phyloP scores from a whole-genome alignment of 257 asterid genomes.

The Jacaranda mimosifolia region DNA sequence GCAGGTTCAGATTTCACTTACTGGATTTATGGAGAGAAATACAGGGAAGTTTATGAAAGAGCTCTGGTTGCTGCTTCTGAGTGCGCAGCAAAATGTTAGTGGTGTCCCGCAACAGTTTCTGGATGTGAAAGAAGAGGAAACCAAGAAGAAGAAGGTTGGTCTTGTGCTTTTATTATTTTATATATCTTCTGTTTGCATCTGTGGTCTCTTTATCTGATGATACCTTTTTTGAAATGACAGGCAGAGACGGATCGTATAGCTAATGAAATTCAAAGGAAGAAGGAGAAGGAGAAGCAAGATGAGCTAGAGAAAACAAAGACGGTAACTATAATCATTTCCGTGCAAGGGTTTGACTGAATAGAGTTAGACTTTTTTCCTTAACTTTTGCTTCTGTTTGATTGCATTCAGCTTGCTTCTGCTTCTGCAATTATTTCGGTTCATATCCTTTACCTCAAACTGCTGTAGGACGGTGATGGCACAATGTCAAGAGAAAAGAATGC shows the following conservation, averaged over 20 bases:
- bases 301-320: conserved; percentile 69
- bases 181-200: conserved; percentile 3
- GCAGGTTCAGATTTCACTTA: conserved; percentile 86
- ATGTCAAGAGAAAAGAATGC: conserved; percentile 48
- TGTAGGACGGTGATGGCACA: conserved; percentile 84
- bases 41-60: conserved; percentile 98
- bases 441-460: conserved; percentile 97
- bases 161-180: conserved; percentile 29
- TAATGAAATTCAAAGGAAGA: conserved; percentile 78
- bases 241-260: conserved; percentile 89
- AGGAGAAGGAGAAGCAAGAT: conserved; percentile 79
- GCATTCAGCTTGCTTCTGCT: conserved; percentile 94
- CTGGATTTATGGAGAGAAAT: conserved; percentile 99
- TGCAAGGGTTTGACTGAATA: conserved; percentile 53
- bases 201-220: background rate
- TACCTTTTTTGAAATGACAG: conserved; percentile 52
- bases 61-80: conserved; percentile 87
- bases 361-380: conserved; percentile 50
- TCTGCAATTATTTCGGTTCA: conserved; percentile 98
- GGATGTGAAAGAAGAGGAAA: conserved; percentile 98
- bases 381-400: conserved; percentile 62
- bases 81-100: conserved; percentile 91
- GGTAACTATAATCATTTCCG: conserved; percentile 68
- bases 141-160: conserved; percentile 77
- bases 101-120: conserved; percentile 98